Evolutionary conservation across 345 rosid species (phyloP).

Genomic region (Eucalyptus pauciflora): DNA sequence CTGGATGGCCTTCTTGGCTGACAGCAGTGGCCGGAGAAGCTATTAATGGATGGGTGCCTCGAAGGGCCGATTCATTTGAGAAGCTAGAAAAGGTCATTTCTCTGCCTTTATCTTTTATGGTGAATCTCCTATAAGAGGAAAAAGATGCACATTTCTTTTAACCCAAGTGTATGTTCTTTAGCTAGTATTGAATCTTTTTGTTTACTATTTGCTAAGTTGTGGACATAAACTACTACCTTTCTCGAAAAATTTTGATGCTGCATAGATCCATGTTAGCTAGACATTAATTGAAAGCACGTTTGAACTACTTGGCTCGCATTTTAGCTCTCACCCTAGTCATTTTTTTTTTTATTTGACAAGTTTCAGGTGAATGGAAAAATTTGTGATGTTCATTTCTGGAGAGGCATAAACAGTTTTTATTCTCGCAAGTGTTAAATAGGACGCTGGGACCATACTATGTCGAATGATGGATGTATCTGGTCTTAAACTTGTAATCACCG

Average conservation of each 20-base stretch:
- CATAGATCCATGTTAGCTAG: neutral
- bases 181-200: neutral
- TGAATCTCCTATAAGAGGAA: neutral
- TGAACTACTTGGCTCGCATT: neutral
- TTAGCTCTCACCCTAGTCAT: neutral
- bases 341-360: neutral
- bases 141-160: neutral
- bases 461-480: neutral
- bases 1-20: constrained; percentile 99
- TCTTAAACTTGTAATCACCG: neutral
- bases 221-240: neutral
- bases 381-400: neutral
- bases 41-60: constrained; percentile 89
- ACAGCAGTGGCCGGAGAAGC: constrained; percentile 94
- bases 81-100: constrained; percentile 77
- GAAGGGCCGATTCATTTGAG: constrained; percentile 85
- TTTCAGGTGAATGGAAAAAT: neutral
- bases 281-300: neutral
- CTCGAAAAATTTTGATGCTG: neutral
- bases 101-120: neutral
- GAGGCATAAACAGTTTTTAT: neutral
- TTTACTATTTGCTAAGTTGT: neutral
- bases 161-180: neutral
- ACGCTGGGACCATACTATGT: neutral
- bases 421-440: neutral